phyloP scores from a whole-genome alignment of 1,139 yeast genomes.

The Candida dubliniensis region DNA sequence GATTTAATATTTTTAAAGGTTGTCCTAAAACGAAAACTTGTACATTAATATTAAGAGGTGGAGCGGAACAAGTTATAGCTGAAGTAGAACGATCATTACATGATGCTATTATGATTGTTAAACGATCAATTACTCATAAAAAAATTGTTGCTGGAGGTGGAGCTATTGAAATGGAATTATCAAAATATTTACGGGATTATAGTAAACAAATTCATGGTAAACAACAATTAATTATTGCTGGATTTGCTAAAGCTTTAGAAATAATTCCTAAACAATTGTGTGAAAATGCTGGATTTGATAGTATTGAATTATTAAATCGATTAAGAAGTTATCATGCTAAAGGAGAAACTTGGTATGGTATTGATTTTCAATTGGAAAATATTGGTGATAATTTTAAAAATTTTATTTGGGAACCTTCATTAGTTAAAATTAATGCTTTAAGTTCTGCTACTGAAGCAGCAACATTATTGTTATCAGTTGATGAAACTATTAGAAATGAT shows the following conservation, averaged over 20 bases:
- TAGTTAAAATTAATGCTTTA: conserved; percentile 91
- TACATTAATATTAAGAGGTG: conserved; percentile 91
- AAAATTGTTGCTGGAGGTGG: conserved; percentile 98
- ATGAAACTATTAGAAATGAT: conserved; percentile 89
- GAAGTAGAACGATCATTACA: conserved; percentile 97
- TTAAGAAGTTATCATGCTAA: conserved; percentile 92
- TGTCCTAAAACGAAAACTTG: conserved; percentile 93
- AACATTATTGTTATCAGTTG: conserved; percentile 84
- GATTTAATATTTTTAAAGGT: conserved; percentile 89
- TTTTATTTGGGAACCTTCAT: conserved; percentile 97
- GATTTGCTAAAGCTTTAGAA: conserved; percentile 93
- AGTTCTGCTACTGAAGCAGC: conserved; percentile 98
- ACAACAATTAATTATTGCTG: conserved; percentile 87
- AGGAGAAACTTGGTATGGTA: conserved; percentile 90
- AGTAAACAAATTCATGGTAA: conserved; percentile 91
- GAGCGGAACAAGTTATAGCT: conserved; percentile 97
- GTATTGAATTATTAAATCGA: conserved; percentile 86
- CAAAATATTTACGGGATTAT: conserved; percentile 82
- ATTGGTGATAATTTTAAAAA: conserved; percentile 82
- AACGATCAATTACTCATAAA: conserved; percentile 86
- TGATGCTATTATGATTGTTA: conserved; percentile 98
- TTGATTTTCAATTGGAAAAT: conserved; percentile 81
- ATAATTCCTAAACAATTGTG: conserved; percentile 96
- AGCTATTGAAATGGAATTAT: conserved; percentile 96
- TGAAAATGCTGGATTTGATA: conserved; percentile 97